These are phyloP conservation scores for Pseudozyma hubeiensis DNA, from an alignment of 1,284 basidiomycete species.

Conservation along the genomic window DNA sequence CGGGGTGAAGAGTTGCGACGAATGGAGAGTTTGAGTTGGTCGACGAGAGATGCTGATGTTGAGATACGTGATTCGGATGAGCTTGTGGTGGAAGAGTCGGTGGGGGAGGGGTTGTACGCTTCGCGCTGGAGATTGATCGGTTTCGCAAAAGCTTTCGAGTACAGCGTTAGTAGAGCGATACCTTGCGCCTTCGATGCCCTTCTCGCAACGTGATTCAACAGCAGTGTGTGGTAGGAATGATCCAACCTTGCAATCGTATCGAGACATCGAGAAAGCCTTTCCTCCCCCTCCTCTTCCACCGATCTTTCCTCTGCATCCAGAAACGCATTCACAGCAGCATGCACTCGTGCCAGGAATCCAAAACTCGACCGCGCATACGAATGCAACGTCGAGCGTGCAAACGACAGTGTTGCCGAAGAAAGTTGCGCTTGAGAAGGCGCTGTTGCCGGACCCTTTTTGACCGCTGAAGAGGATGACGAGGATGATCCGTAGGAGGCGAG, in stretches of 20 bases:
- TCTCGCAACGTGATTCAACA: slow-evolving; percentile 87
- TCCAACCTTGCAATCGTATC: slow-evolving; percentile 73
- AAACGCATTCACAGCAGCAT: slow-evolving; percentile 19
- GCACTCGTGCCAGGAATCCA: slow-evolving; percentile 77
- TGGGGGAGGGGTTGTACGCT: slow-evolving; percentile 11
- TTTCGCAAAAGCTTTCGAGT: slow-evolving; percentile 70
- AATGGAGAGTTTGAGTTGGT: slow-evolving; percentile 2
- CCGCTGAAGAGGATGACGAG: background rate
- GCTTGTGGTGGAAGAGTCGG: background rate
- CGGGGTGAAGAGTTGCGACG: background rate
- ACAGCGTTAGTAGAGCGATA: slow-evolving; percentile 89
- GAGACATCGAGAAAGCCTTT: slow-evolving; percentile 22
- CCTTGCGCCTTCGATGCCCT: slow-evolving; percentile 92
- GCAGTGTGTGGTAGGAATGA: slow-evolving; percentile 82
- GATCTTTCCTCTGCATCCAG: slow-evolving; percentile 11
- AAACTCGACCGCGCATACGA: slow-evolving; percentile 81
- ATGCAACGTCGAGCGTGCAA: slow-evolving; percentile 77
- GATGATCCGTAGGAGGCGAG: background rate
- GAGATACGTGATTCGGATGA: background rate
- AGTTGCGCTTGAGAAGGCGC: slow-evolving; percentile 46
- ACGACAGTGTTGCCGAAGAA: slow-evolving; percentile 70
- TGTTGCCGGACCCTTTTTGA: background rate
- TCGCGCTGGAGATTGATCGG: slow-evolving; percentile 32
- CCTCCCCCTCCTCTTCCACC: slow-evolving; percentile 1
- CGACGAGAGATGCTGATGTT: slow-evolving; percentile 20